These are phyloP conservation scores for Stentor coeruleus DNA, from an alignment of 73 alveolate species.

Conservation along the genomic window DNA sequence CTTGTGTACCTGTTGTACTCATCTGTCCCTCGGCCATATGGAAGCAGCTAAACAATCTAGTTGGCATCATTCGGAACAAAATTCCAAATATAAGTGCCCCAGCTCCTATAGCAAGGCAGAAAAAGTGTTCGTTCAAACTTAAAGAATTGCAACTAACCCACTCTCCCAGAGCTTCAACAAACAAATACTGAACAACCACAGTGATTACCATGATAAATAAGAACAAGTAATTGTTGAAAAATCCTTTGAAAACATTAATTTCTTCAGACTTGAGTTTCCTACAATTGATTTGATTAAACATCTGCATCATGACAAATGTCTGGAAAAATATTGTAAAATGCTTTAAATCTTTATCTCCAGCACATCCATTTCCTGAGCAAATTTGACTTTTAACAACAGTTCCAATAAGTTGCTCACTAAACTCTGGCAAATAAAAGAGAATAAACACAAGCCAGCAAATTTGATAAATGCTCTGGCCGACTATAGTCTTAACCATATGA, in stretches of 20 bases:
- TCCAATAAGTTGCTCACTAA: constrained; percentile 63
- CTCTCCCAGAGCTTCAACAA: constrained; percentile 49
- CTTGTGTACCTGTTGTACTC: not conserved
- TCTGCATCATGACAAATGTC: constrained; percentile 83
- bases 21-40: not conserved
- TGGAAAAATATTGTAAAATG: constrained; percentile 82
- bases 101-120: constrained; percentile 70
- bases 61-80: constrained; percentile 12
- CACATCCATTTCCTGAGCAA: not conserved
- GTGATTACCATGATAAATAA: constrained; percentile 63
- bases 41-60: not conserved
- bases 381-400: constrained; percentile 26
- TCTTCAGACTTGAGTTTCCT: constrained; percentile 78
- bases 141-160: constrained; percentile 67
- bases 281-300: constrained; percentile 87
- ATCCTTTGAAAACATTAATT: constrained; percentile 78
- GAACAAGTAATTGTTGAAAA: constrained; percentile 79
- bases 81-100: constrained; percentile 20
- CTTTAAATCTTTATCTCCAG: constrained; percentile 14
- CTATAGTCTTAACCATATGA: constrained; percentile 84
- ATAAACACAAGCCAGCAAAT: constrained; percentile 52
- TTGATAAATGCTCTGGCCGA: constrained; percentile 68
- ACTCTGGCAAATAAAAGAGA: constrained; percentile 44
- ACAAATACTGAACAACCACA: constrained; percentile 62
- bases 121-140: constrained; percentile 53